Evolutionary conservation across 805 yeast genomes (phyloP).

Genomic region (Candida glaebosa): DNA sequence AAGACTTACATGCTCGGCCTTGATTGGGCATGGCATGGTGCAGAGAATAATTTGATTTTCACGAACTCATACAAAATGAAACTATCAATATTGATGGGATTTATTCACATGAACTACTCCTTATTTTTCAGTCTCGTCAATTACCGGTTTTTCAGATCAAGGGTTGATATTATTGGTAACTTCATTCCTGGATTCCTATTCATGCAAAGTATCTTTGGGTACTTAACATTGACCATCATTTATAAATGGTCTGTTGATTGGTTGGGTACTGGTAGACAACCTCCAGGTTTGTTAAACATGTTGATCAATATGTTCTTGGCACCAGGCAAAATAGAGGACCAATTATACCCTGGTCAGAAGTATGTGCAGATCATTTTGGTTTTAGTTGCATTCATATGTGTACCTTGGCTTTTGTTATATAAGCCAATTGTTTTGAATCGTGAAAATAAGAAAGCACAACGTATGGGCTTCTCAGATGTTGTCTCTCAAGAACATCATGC

Average conservation of each 20-base stretch:
- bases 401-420: conserved; percentile 83
- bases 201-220: conserved; percentile 96
- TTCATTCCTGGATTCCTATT: conserved; percentile 91
- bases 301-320: conserved; percentile 91
- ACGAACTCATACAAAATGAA: conserved; percentile 98
- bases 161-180: conserved; percentile 84
- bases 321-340: conserved; percentile 85
- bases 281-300: conserved; percentile 94
- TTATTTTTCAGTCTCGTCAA: conserved; percentile 82
- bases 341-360: conserved; percentile 76
- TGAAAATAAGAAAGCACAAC: conserved; percentile 50
- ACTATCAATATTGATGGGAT: conserved; percentile 91
- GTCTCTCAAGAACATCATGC: conserved; percentile 42
- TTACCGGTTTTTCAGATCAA: conserved; percentile 61
- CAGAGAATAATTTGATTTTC: conserved; percentile 87
- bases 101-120: conserved; percentile 89
- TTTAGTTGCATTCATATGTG: conserved; percentile 77
- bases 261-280: conserved; percentile 69
- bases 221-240: conserved; percentile 76
- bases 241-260: conserved; percentile 96
- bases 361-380: conserved; percentile 69
- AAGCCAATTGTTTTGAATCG: conserved; percentile 76
- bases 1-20: conserved; percentile 79
- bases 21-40: conserved; percentile 96
- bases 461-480: conserved; percentile 40